These are phyloP conservation scores for Adiantum capillusveneris DNA, from an alignment of 75 land plant genomes.

Conservation along the genomic window DNA sequence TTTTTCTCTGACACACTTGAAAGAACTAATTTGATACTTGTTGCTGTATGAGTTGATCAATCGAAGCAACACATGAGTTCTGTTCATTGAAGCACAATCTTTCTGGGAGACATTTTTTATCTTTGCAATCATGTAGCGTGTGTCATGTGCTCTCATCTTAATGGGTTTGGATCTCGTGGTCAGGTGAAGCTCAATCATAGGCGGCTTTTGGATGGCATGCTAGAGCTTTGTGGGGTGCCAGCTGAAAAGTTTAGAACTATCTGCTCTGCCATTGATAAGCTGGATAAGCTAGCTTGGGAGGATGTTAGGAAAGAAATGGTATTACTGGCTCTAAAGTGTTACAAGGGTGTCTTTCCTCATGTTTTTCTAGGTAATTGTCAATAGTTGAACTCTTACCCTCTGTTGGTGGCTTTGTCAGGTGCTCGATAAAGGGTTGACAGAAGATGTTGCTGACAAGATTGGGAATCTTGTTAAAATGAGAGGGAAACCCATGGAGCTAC, in stretches of 20 bases:
- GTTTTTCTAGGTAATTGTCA: too few relatives aligned
- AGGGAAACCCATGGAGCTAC: constrained; percentile 54
- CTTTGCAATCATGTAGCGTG: too few relatives aligned
- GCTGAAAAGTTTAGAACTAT: constrained; percentile 70
- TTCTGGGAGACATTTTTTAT: too few relatives aligned
- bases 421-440: constrained; percentile 72
- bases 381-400: too few relatives aligned
- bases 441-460: constrained; percentile 66
- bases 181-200: constrained; percentile 89
- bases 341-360: too few relatives aligned
- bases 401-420: constrained; percentile 62
- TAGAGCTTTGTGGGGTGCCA: constrained; percentile 81
- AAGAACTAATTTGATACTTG: too few relatives aligned
- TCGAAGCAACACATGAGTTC: too few relatives aligned
- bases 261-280: constrained; percentile 89
- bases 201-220: constrained; percentile 76
- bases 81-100: too few relatives aligned
- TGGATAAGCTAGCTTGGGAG: constrained; percentile 75
- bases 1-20: too few relatives aligned
- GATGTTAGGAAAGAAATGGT: constrained; percentile 77
- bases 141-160: too few relatives aligned
- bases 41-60: too few relatives aligned
- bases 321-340: too few relatives aligned
- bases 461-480: constrained; percentile 52
- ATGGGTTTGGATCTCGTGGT: neutral